Base-by-base conservation (phyloP, 2,329 filamentous ascomycete species). In the Celoporthe dispersa region DNA sequence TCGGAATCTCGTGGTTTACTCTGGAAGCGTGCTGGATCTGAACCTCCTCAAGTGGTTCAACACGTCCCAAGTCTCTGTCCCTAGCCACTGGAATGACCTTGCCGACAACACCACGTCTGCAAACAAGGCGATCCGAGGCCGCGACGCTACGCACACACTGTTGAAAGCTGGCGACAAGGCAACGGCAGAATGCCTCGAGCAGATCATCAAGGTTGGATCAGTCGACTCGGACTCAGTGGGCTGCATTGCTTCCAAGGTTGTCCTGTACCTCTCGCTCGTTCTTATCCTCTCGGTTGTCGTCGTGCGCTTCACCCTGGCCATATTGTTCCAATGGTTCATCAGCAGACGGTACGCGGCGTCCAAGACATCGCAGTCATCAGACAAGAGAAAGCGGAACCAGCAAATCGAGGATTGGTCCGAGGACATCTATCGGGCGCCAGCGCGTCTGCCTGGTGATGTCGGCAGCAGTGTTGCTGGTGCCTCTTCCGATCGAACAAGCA, bases 361-460 rank as follows among this genome's bases (percentile, higher is more conserved):
- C 63, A 97, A 93, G 81, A 97, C 95, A 0, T 95, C 93, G 2
- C 91, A 97, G 79, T 90, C 89, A 22, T 90, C 91, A 6, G 89
- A 96, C 79, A 89, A 91, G 74, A 94, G 95, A 79, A 92, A 94
- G 81, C 90, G 96, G 70, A 92, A 94, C 75, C 90, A 92, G 75
- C 94, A 98, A 82, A 99, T 99, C 74, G 96, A 99, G 80, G 95
- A 98, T 76, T 99, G 96, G 96, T 92, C 91, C 19, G 93, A 98
- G 74, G 96, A 99, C 77, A 99, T 99, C 76, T 98, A 99, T 80
- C 92, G 94, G 59, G 92, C 95, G 3, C 94, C 94, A 33, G 90
- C 92, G 68, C 92, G 94, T 74, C 85, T 98, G 73, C 88, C 91
- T 3, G 96, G 90, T 25, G 89, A 97, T 75, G 83, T 91, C 57